Base-by-base conservation (phyloP, 2,329 filamentous ascomycete species). In the Parastagonospora nodorum region DNA sequence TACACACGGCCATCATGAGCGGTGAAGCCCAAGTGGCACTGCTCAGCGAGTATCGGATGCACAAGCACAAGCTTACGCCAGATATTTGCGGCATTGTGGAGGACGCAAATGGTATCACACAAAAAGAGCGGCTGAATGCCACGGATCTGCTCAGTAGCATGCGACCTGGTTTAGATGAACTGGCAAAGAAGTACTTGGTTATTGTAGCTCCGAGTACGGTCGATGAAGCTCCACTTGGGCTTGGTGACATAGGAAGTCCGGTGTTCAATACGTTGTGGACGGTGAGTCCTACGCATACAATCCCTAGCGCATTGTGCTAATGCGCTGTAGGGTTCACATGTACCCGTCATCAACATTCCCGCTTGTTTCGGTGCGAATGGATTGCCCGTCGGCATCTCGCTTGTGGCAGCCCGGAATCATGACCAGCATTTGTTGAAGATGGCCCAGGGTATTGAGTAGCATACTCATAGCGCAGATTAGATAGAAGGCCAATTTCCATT, bases 281-380 rank as follows among this genome's bases (percentile, higher is more conserved):
- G 31, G 79, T 82, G 28, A 43, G 49, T 41, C 1, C 27, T 30
- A 5, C 41, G 10, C 19, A n/a, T 10, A 7, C 30, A 11, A 4
- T 32, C 12, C 14, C 7, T 2, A 24, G 2, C 4, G 2, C 15
- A 12, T 14, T 12, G 8, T 19, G 15, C 15, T 40, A 7, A 14
- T 8, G 5, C 7, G 31, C 12, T 4, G 29, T 24, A 41, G 36
- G 45, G 14, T 8, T 19, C n/a, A 4, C 45, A 48, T 32, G 0
- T 16, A 19, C 84, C 84, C 0, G 80, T 82, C 0, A 65, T 86
- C 14, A 86, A 86, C 48, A 66, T 87, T 1, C 83, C 84, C 0
- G 84, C 83, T 0, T 86, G 87, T 53, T 64, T 73, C 29, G 83
- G 84, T 0, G 70, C 72, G 19, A 74, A 79, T 47, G 77, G 73